Conservation (phyloP, 2,329 filamentous ascomycete genomes). For the Bipolaris gigantea region DNA sequence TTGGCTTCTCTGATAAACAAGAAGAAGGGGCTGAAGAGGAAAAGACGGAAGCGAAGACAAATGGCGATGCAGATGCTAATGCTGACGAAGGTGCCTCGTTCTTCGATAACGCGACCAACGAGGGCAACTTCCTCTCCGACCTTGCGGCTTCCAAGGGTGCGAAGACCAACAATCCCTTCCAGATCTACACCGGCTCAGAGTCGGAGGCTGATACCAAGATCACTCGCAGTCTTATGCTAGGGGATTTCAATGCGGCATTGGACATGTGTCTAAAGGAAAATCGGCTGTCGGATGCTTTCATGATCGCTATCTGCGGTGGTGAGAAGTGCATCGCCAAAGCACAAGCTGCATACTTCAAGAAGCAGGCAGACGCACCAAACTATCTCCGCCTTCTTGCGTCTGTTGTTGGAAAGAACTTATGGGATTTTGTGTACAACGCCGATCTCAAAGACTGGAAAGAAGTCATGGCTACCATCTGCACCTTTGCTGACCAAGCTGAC, state of each 20-base stretch:
- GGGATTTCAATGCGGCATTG: constrained; percentile 86
- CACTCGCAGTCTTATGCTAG: constrained; percentile 84
- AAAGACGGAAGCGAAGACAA: constrained; percentile 47
- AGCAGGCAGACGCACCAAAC: constrained; percentile 80
- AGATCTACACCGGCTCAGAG: constrained; percentile 82
- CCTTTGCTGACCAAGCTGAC: constrained; percentile 86
- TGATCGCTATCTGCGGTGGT: constrained; percentile 95
- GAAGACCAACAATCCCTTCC: constrained; percentile 93
- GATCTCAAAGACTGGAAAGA: constrained; percentile 95
- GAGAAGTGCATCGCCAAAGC: constrained; percentile 93
- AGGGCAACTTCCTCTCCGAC: constrained; percentile 83
- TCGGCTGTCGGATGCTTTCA: constrained; percentile 91
- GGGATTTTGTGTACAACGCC: constrained; percentile 97
- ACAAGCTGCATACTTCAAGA: constrained; percentile 85
- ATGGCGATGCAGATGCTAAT: constrained; percentile 35
- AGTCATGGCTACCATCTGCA: constrained; percentile 93
- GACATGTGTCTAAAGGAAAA: constrained; percentile 87
- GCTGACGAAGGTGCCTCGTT: constrained; percentile 66
- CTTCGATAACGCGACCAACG: constrained; percentile 70
- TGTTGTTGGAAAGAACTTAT: constrained; percentile 93
- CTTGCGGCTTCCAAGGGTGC: constrained; percentile 86
- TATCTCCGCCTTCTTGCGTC: constrained; percentile 89
- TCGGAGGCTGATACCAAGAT: constrained; percentile 82
- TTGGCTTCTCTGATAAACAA: constrained; percentile 72
- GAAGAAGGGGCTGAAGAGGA: constrained; percentile 43